These are phyloP conservation scores for Elsinoe necatrix DNA, from an alignment of 2,329 filamentous ascomycete genomes.

Conservation along the genomic window DNA sequence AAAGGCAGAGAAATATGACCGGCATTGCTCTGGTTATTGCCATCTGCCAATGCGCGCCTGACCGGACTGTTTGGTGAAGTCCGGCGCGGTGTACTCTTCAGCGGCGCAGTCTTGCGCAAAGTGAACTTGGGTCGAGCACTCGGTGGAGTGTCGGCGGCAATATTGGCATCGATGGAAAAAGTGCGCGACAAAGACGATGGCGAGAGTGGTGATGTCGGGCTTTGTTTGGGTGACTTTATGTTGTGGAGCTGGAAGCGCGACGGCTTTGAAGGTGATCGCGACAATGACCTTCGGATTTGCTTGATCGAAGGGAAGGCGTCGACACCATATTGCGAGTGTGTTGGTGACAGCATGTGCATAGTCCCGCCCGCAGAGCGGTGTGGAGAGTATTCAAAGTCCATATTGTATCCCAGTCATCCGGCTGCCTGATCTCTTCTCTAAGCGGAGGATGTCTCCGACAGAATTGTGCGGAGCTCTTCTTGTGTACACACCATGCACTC, in stretches of 20 bases:
- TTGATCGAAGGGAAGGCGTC: constrained; percentile 75
- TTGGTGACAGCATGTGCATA: constrained; percentile 79
- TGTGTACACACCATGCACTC: constrained; percentile 14
- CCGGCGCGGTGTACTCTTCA: constrained; percentile 59
- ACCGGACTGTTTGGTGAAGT: constrained; percentile 54
- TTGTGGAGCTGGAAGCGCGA: constrained; percentile 57
- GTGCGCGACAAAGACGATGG: constrained; percentile 26
- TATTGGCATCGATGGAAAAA: constrained; percentile 22
- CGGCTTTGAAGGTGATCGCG: constrained; percentile 81
- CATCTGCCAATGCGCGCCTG: constrained; percentile 65
- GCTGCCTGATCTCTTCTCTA: constrained; percentile 3
- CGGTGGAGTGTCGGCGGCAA: constrained; percentile 17
- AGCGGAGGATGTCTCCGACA: constrained; percentile 12
- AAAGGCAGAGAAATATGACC: constrained; percentile 22
- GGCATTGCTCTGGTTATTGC: constrained; percentile 64
- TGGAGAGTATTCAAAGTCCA: constrained; percentile 45
- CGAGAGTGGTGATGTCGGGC: constrained; percentile 38
- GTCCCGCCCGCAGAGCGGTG: constrained; percentile 57
- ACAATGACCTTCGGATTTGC: constrained; percentile 77
- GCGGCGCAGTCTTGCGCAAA: constrained; percentile 39
- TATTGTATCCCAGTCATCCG: constrained; percentile 20
- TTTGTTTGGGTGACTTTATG: constrained; percentile 36
- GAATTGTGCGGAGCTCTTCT: constrained; percentile 9
- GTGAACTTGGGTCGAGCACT: constrained; percentile 45
- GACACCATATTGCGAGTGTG: constrained; percentile 53